phyloP scores from a whole-genome alignment of 2,329 filamentous ascomycete species.

The Chalara sp. region DNA sequence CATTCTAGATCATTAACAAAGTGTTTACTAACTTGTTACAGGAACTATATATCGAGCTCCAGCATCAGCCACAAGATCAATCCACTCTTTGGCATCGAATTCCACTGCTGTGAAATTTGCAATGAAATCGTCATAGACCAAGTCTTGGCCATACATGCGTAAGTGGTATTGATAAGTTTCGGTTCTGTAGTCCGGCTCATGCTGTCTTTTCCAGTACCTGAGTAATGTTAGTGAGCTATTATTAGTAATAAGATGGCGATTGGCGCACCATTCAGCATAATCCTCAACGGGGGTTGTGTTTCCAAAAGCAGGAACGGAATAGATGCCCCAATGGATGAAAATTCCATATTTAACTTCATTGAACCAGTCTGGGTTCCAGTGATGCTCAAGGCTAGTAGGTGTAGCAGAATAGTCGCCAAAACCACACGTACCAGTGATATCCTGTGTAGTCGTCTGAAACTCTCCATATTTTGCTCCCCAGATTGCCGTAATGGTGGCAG shows the following conservation, averaged over 20 bases:
- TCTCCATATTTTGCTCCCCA: background rate
- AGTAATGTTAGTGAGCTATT: background rate
- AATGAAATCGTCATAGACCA: slow-evolving; percentile 49
- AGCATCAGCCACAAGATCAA: slow-evolving; percentile 43
- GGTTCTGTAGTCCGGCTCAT: slow-evolving; percentile 1
- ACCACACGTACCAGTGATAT: slow-evolving; percentile 18
- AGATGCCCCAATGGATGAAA: slow-evolving; percentile 39
- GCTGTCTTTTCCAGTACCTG: slow-evolving; percentile 40
- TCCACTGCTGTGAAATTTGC: slow-evolving; percentile 41
- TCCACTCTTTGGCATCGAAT: slow-evolving; percentile 45
- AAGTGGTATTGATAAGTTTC: slow-evolving; percentile 35
- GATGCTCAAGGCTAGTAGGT: slow-evolving; percentile 28
- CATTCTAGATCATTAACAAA: background rate
- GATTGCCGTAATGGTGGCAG: background rate
- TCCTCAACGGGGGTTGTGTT: slow-evolving; percentile 6
- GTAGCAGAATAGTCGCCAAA: slow-evolving; percentile 28
- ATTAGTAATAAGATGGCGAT: background rate
- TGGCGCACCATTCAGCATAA: slow-evolving; percentile 22
- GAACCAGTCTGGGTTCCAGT: slow-evolving; percentile 45
- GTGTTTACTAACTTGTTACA: slow-evolving; percentile 2
- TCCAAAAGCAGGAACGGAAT: slow-evolving; percentile 50
- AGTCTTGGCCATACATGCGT: slow-evolving; percentile 40
- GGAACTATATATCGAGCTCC: slow-evolving; percentile 40
- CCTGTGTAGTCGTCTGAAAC: background rate
- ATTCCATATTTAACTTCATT: slow-evolving; percentile 47